Evolutionary conservation across 1,139 yeast genomes (phyloP).

Genomic region (Blastobotrys indianensis): DNA sequence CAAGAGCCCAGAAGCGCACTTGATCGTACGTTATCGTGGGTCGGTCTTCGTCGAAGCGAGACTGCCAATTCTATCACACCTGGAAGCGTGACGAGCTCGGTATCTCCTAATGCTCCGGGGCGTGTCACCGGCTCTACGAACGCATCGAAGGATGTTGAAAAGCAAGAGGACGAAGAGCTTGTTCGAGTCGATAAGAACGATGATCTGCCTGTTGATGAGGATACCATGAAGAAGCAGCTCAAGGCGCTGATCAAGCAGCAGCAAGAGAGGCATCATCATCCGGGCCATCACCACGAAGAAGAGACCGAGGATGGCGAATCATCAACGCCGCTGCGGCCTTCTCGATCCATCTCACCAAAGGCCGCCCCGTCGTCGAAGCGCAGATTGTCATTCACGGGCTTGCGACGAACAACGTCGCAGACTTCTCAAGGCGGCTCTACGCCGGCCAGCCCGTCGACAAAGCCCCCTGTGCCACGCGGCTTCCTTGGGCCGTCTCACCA

Average conservation of each 20-base stretch:
- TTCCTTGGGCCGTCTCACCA: constrained; percentile 21
- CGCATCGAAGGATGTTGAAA: constrained; percentile 23
- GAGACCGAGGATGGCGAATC: background rate
- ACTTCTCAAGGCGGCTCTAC: too few species aligned
- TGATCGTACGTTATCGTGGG: constrained; percentile 24
- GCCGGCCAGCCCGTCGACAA: too few species aligned
- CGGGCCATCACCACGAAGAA: background rate
- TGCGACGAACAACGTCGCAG: too few species aligned
- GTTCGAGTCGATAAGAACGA: constrained; percentile 20
- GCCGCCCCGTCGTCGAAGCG: too few species aligned
- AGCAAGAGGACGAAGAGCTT: constrained; percentile 22
- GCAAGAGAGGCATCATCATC: constrained; percentile 1
- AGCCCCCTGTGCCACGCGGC: constrained; percentile 16
- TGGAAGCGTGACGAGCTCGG: background rate
- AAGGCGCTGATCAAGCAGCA: constrained; percentile 20
- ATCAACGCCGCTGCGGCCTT: background rate
- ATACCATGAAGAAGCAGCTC: constrained; percentile 21
- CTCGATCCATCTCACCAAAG: background rate
- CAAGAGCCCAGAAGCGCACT: constrained; percentile 1
- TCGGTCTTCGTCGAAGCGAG: constrained; percentile 20
- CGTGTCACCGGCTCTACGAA: background rate
- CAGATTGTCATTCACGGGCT: too few species aligned
- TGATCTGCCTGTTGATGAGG: constrained; percentile 20
- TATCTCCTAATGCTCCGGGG: constrained; percentile 6
- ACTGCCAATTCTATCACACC: background rate